Evolutionary conservation across 345 rosid species (phyloP), one percentile per base, ranked within the genome.

Genomic region (Aethionema arabicum): DNA sequence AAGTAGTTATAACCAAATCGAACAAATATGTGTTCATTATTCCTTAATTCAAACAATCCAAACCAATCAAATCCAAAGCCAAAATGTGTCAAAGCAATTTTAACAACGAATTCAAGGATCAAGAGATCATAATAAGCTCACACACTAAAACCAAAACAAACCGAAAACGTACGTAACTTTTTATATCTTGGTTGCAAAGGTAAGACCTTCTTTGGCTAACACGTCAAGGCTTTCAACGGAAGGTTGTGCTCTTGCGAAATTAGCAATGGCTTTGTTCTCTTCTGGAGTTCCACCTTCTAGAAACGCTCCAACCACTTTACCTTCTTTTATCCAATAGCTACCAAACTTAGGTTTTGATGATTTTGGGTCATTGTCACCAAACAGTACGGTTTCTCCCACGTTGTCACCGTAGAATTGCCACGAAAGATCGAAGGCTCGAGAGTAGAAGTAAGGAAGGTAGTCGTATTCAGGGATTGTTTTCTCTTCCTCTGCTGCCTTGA

Each of bases 331-430:
- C 99, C 97, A 93, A 72, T 83, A 93, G 39, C 90, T 37, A 11
- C 99, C 97, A 44, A 93, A 93, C 71, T 93, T 93, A 1, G 92
- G 83, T 50, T 82, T 85, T 7, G 80, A 49, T 11, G 88, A 76
- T 40, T 78, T 49, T 0, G 85, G 96, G 60, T 78, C 64, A 62
- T 51, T 84, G 75, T 87, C 87, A 8, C 97, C 99, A 14, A 93
- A 90, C 15, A 93, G 74, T 56, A 93, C 95, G 10, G 61, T 42
- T 30, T 73, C 77, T 54, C 77, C 77, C 30, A 63, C 73, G 14
- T 90, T 93, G 82, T 90, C 99, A 35, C 99, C 99, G 4, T 93
- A 93, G 85, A 93, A 93, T 49, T 90, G 99, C 99, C 97, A 93
- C 10, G 99, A 84, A 21, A 93, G 96, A 62, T 82, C 62, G 64